Base-by-base conservation (phyloP, 768 basidiomycete genomes). In the Omphalotus guepiniiformis region DNA sequence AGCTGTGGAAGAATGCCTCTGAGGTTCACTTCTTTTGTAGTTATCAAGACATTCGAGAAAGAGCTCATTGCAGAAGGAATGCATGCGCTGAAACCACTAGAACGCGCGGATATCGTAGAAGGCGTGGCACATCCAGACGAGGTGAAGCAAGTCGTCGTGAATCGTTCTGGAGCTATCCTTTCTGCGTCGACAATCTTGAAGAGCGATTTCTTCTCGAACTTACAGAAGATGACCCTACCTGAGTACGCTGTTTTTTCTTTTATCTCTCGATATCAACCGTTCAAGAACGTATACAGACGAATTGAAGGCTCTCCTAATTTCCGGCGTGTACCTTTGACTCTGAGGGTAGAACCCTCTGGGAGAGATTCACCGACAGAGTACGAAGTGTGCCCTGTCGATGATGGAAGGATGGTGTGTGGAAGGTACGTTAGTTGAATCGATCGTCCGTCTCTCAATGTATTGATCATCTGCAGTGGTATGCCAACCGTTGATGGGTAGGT, bases 271-370 rank as follows among this genome's bases (percentile, higher is more conserved):
- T 42, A 42, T 35, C 29, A 30, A 22, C 27, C 7, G 42, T 42
- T 23, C 25, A 43, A 27, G 47, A 55, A 18, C 47, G 12, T 47
- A 26, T 34, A 12, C 54, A 83, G 87, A 58, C 85, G 93, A 15
- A 91, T 98, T 32, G 92, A 96, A 12, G 95, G 95, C 6, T 79
- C 92, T 1, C 92, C 94, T 1, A 99, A 98, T 60, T 98, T 95
- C 74, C 80, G 96, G 49, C 75, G 85, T 18, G 72, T 88, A 12
- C 85, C 88, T 5, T 69, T 96, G 57, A 77, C 76, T 3, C 66
- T 88, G 51, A 63, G 60, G 21, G 65, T 68, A 18, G 49, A 58
- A 11, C 49, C 59, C 27, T 56, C 65, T 11, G 61, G 63, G 3
- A 48, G 61, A 9, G 68, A 65, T 35, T 32, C 30, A n/a, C 57